These are phyloP conservation scores for Santalum album DNA, from an alignment of 164 flowering plant genomes.

Conservation along the genomic window DNA sequence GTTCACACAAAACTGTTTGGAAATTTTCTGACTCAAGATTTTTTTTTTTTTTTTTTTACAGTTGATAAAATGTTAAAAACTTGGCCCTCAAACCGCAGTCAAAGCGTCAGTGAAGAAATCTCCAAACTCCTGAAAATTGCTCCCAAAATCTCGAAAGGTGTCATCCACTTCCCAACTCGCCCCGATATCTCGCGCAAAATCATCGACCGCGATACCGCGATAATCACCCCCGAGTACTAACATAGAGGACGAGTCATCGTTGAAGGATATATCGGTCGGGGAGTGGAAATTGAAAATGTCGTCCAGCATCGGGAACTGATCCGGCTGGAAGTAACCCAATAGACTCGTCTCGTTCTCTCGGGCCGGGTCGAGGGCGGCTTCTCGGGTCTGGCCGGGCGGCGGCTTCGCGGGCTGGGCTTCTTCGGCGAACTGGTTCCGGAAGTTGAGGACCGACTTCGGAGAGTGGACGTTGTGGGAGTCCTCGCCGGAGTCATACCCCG, in stretches of 20 bases:
- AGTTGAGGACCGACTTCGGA: slow-evolving; percentile 63
- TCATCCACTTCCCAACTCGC: no score
- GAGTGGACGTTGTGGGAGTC: slow-evolving; percentile 45
- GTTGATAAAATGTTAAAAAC: no score
- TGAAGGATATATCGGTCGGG: no score
- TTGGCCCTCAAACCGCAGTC: not conserved
- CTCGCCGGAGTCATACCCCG: slow-evolving; percentile 46
- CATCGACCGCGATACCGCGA: not conserved
- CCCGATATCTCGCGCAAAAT: not conserved
- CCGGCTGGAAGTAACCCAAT: slow-evolving; percentile 23
- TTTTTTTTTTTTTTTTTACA: no score
- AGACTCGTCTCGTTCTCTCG: slow-evolving; percentile 7
- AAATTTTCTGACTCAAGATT: no score
- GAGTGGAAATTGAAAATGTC: slow-evolving; percentile 24
- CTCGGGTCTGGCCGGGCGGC: no score
- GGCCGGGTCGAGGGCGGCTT: no score
- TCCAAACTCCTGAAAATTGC: not conserved
- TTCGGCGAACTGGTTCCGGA: no score
- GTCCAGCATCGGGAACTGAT: slow-evolving; percentile 18
- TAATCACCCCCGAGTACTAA: not conserved
- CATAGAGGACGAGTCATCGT: no score
- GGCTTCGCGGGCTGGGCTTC: no score
- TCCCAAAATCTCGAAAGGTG: not conserved
- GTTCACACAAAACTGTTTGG: no score
- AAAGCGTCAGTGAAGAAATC: not conserved